These are phyloP conservation scores for Sugiyamaella marilandica DNA, from an alignment of 805 yeast genomes.

Conservation along the genomic window DNA sequence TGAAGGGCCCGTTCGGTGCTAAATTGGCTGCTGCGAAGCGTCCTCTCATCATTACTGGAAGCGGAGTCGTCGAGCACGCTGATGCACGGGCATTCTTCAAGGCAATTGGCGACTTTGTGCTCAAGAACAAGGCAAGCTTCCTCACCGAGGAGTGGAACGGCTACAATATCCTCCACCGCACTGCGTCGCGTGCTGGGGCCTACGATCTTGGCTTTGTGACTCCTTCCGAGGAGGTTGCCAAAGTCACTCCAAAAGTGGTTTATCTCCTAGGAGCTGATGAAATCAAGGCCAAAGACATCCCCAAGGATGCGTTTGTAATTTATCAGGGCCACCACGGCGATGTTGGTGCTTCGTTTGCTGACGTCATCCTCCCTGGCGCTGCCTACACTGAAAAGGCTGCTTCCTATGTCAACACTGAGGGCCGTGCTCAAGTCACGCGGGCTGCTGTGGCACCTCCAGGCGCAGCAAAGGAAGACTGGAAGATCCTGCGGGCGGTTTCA, in stretches of 20 bases:
- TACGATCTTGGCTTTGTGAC: constrained; percentile 75
- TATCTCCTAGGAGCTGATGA: constrained; percentile 86
- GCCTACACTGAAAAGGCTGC: constrained; percentile 86
- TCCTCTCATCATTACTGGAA: constrained; percentile 78
- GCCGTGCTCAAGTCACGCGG: constrained; percentile 77
- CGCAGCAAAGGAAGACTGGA: constrained; percentile 89
- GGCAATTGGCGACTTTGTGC: constrained; percentile 56
- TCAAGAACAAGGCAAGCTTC: constrained; percentile 50
- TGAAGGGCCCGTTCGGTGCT: constrained; percentile 64
- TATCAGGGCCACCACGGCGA: constrained; percentile 94
- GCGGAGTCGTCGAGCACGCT: constrained; percentile 64
- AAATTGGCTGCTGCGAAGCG: constrained; percentile 60
- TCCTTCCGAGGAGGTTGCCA: constrained; percentile 41
- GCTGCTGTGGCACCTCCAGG: constrained; percentile 89
- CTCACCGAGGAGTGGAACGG: constrained; percentile 77
- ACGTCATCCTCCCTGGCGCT: constrained; percentile 79
- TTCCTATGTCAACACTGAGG: constrained; percentile 85
- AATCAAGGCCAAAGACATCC: constrained; percentile 60
- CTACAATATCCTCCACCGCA: constrained; percentile 71
- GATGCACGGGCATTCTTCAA: constrained; percentile 61
- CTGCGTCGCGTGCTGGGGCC: constrained; percentile 85
- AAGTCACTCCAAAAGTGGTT: constrained; percentile 61
- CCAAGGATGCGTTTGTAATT: constrained; percentile 79
- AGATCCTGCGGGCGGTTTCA: constrained; percentile 73
- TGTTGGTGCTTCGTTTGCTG: constrained; percentile 81